Conservation (phyloP, 2,329 filamentous ascomycete species). For the Curvularia lunata region DNA sequence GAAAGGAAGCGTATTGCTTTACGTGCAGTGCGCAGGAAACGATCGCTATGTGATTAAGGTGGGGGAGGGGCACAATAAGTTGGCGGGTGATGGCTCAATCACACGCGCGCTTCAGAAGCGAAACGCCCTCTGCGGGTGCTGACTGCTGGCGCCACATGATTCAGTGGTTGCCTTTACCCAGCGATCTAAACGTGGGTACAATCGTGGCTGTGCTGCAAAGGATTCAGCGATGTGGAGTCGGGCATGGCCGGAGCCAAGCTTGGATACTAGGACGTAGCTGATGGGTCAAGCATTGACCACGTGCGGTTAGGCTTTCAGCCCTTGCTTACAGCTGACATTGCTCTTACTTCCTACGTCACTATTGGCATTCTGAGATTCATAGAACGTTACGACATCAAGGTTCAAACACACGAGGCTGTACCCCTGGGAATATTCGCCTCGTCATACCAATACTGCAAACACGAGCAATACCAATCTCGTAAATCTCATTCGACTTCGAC, state of each 20-base stretch:
- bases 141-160: slow-evolving; percentile 24
- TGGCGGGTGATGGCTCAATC: slow-evolving; percentile 30
- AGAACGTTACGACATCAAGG: not conserved
- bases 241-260: slow-evolving; percentile 7
- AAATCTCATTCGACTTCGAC: not conserved
- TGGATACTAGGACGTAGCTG: slow-evolving; percentile 11
- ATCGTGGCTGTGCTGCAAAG: slow-evolving; percentile 29
- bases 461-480: not conserved
- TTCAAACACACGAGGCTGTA: not conserved
- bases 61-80: slow-evolving; percentile 29
- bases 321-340: slow-evolving; percentile 4
- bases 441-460: not conserved
- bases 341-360: not conserved
- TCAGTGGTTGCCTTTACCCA: slow-evolving; percentile 16
- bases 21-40: slow-evolving; percentile 13
- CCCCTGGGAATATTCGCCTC: not conserved
- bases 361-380: not conserved
- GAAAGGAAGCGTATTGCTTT: not conserved
- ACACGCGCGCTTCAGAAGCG: slow-evolving; percentile 31
- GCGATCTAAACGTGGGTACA: slow-evolving; percentile 18
- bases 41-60: slow-evolving; percentile 24
- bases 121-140: slow-evolving; percentile 23
- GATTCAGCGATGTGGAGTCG: slow-evolving; percentile 16
- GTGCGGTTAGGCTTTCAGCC: not conserved
- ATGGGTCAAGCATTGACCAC: slow-evolving; percentile 9